phyloP scores from a whole-genome alignment of 257 asterid species.

The Catharanthus roseus region DNA sequence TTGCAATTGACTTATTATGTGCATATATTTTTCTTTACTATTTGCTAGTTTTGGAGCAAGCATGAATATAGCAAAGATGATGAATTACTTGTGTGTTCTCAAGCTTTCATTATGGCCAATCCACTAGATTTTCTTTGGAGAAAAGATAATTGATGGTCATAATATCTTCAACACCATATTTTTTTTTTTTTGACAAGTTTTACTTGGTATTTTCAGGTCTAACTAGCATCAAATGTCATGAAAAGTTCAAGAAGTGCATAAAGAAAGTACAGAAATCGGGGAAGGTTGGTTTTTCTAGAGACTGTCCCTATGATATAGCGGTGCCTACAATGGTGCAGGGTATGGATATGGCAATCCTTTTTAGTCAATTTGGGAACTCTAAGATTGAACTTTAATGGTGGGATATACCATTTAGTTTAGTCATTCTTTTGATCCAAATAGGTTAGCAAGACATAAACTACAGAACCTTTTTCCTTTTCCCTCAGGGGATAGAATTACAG shows the following conservation, averaged over 20 bases:
- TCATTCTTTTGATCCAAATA: neutral
- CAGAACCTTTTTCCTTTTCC: neutral
- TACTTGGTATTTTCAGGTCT: slow-evolving; percentile 42
- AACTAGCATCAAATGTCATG: slow-evolving; percentile 69
- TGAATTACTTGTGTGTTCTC: neutral
- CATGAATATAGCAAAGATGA: neutral
- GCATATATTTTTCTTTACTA: neutral
- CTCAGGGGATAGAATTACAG: neutral
- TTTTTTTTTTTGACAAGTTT: too few species aligned
- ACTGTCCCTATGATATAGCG: slow-evolving; percentile 61
- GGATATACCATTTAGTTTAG: neutral
- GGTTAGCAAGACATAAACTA: neutral
- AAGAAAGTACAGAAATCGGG: slow-evolving; percentile 71
- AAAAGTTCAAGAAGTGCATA: slow-evolving; percentile 80
- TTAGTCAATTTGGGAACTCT: slow-evolving; percentile 61
- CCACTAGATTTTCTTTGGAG: neutral
- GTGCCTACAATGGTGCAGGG: slow-evolving; percentile 86
- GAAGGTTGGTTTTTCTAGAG: slow-evolving; percentile 62
- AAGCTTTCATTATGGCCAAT: neutral
- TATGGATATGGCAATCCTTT: slow-evolving; percentile 80
- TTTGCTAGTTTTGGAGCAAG: neutral
- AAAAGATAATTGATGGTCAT: too few species aligned
- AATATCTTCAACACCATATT: neutral
- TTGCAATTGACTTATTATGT: neutral
- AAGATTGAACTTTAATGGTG: slow-evolving; percentile 47